Evolutionary conservation across 768 basidiomycete genomes (phyloP).

Genomic region (Crucibulum laeve): DNA sequence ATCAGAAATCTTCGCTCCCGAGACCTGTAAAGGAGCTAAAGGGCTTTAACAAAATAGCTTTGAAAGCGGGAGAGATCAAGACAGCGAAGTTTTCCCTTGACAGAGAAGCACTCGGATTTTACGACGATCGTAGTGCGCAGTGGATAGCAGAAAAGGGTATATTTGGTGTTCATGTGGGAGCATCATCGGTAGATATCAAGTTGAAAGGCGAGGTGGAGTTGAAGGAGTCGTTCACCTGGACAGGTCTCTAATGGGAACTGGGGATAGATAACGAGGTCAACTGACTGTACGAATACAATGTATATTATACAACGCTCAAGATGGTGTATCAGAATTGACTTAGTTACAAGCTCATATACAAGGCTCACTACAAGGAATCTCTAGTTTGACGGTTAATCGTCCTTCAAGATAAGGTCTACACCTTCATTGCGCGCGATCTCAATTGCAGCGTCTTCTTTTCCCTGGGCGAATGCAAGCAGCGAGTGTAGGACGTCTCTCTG

Average conservation of each 20-base stretch:
- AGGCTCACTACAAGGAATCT: neutral
- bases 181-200: slow-evolving; percentile 39
- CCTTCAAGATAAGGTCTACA: slow-evolving; percentile 50
- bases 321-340: no score
- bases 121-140: slow-evolving; percentile 32
- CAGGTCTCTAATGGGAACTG: slow-evolving; percentile 25
- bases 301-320: no score
- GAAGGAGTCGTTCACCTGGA: slow-evolving; percentile 32
- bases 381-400: slow-evolving; percentile 10
- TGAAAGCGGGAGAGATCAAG: slow-evolving; percentile 40
- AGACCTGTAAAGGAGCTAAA: slow-evolving; percentile 42
- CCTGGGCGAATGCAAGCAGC: slow-evolving; percentile 42
- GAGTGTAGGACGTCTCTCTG: slow-evolving; percentile 56
- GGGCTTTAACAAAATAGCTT: slow-evolving; percentile 41
- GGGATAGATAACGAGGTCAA: no score
- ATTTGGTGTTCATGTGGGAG: slow-evolving; percentile 40
- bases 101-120: slow-evolving; percentile 46
- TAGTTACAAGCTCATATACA: neutral
- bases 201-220: slow-evolving; percentile 31
- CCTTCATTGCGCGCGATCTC: slow-evolving; percentile 46
- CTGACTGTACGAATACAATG: no score
- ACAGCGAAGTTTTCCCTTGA: slow-evolving; percentile 32
- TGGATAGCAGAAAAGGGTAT: slow-evolving; percentile 48
- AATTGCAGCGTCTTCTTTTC: slow-evolving; percentile 44
- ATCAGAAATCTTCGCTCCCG: slow-evolving; percentile 35